phyloP scores from a whole-genome alignment of 2,329 filamentous ascomycete genomes.

The Thyridium curvatum region DNA sequence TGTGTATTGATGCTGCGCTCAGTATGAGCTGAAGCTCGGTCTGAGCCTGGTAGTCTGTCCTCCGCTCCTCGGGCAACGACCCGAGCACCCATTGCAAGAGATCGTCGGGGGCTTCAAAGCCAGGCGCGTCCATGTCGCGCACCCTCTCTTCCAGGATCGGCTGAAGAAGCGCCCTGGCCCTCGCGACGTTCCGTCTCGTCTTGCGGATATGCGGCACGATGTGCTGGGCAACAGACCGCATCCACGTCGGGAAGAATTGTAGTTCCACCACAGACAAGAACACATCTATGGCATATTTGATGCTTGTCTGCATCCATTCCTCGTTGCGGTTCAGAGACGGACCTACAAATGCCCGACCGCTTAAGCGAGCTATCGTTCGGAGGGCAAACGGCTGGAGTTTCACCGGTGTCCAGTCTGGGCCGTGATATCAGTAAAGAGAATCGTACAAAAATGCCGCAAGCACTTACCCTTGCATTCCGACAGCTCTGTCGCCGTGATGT shows the following conservation, averaged over 20 bases:
- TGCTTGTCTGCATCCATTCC: slow-evolving; percentile 45
- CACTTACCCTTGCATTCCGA: slow-evolving; percentile 34
- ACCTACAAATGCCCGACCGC: slow-evolving; percentile 47
- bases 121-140: slow-evolving; percentile 27
- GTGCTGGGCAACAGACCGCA: slow-evolving; percentile 38
- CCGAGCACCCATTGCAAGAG: slow-evolving; percentile 39
- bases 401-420: slow-evolving; percentile 48
- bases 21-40: slow-evolving; percentile 37
- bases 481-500: slow-evolving; percentile 39
- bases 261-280: slow-evolving; percentile 42
- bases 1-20: slow-evolving; percentile 37
- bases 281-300: slow-evolving; percentile 43
- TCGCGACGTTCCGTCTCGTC: slow-evolving; percentile 8
- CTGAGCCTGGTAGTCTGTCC: slow-evolving; percentile 27
- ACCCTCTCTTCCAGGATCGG: slow-evolving; percentile 41
- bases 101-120: slow-evolving; percentile 32
- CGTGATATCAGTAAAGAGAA: slow-evolving; percentile 5
- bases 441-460: neutral
- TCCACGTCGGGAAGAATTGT: slow-evolving; percentile 44
- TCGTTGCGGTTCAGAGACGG: slow-evolving; percentile 41
- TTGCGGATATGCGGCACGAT: slow-evolving; percentile 12
- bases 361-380: slow-evolving; percentile 44
- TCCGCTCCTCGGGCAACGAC: slow-evolving; percentile 29
- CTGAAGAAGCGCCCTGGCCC: slow-evolving; percentile 33
- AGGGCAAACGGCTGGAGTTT: slow-evolving; percentile 46